Evolutionary conservation across 768 basidiomycete genomes (phyloP), one percentile per base, ranked within the genome.

Genomic region (Daedaleopsis sinensis): DNA sequence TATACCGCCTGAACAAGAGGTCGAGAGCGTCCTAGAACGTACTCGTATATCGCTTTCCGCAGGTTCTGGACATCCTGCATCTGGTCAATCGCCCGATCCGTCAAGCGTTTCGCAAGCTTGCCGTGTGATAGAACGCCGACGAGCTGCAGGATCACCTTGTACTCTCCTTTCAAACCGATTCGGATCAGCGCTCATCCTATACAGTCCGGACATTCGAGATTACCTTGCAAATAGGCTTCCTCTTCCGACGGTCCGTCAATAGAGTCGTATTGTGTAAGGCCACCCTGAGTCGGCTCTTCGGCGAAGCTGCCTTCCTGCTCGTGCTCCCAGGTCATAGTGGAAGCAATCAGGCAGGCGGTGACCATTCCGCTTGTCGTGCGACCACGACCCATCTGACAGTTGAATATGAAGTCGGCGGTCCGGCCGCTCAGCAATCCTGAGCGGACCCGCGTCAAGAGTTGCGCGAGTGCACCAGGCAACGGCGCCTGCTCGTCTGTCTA

Each of bases 41-140:
- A 98, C 91, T 96, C 93, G 71, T 93, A 97, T 52, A 99, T 90
- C 0, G 97, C 94, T 73, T 93, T 93, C 38, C 97, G 86, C 42
- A 99, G 79, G 71, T 99, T 99, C 74, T 99, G 97, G 0, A 99
- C 96, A 64, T 96, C 95, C 76, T 93, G 90, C 92, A 95, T 94
- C 66, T 88, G 76, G 74, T 98, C 96, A 66, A 97, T 87, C 1
- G 91, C 94, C 23, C 85, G 79, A 72, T 98, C 96, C 0, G 94
- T 89, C 62, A 98, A 73, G 44, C 87, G 85, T 75, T 99, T 99
- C 12, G 97, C 96, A 11, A 88, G 78, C 74, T 98, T 98, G 19
- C 97, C 96, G 67, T 96, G 84, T 9, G 92, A 91, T 35, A 98
- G 82, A 12, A 98, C 90, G 5, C 93, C 90, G 49, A 97, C 93